These are phyloP conservation scores for Candida freyschussii DNA, from an alignment of 1,139 yeast genomes.

Conservation along the genomic window DNA sequence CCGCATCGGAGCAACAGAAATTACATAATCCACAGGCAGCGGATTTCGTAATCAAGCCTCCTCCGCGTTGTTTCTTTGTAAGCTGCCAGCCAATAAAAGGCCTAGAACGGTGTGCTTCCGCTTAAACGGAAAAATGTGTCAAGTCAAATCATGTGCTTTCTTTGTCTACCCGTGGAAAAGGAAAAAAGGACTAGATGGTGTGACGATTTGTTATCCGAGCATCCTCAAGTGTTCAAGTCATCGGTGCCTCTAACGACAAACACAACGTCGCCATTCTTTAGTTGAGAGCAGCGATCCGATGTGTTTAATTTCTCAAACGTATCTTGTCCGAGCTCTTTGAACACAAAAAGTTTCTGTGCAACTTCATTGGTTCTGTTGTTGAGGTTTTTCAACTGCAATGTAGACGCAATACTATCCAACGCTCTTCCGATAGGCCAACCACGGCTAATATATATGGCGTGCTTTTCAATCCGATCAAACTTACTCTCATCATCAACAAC, in stretches of 20 bases:
- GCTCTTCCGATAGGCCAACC: constrained; percentile 77
- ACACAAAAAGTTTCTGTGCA: constrained; percentile 28
- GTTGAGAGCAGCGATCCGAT: constrained; percentile 40
- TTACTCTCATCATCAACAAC: constrained; percentile 35
- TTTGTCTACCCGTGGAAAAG: no score
- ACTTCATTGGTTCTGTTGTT: constrained; percentile 47
- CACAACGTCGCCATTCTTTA: constrained; percentile 47
- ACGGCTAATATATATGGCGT: constrained; percentile 50
- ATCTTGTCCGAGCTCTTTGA: constrained; percentile 29
- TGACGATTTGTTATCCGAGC: no score
- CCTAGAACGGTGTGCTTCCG: no score
- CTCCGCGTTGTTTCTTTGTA: no score
- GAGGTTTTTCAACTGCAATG: constrained; percentile 48
- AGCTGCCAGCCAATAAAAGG: no score
- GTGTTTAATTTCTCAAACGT: constrained; percentile 32
- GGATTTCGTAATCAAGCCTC: no score
- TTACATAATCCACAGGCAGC: no score
- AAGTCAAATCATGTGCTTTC: no score
- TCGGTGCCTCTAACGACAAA: constrained; percentile 53
- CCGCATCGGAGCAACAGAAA: no score
- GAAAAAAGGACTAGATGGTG: no score
- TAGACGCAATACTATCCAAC: constrained; percentile 60
- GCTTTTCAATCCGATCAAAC: constrained; percentile 26
- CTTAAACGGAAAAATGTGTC: no score
- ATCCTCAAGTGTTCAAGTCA: no score